Evolutionary conservation across 805 yeast species (phyloP).

Genomic region (Yarrowia bubula): DNA sequence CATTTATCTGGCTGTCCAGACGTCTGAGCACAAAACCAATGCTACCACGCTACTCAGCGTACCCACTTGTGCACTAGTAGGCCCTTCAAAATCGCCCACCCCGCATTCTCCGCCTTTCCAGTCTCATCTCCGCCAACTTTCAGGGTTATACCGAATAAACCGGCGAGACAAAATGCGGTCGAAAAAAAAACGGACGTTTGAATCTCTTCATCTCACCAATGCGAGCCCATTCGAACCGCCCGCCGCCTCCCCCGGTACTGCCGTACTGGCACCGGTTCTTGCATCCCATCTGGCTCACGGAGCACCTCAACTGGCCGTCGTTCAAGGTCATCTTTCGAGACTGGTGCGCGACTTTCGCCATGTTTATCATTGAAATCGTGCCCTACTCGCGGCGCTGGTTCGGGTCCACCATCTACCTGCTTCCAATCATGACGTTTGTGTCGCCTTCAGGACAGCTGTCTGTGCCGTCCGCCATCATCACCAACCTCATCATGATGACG

Average conservation of each 20-base stretch:
- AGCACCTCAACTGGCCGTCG: conserved; percentile 13
- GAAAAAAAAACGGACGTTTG: background rate
- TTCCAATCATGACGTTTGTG: conserved; percentile 16
- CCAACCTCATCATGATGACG: conserved; percentile 11
- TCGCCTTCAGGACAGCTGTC: conserved; percentile 12
- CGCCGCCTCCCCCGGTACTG: background rate
- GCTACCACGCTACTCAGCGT: background rate
- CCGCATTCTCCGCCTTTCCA: background rate
- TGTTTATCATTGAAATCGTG: background rate
- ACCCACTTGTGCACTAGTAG: no score
- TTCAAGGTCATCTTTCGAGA: background rate
- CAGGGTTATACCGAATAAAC: conserved; percentile 16
- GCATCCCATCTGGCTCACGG: conserved; percentile 17
- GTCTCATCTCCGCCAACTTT: background rate
- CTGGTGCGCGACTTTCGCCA: conserved; percentile 14
- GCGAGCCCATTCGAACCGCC: conserved; percentile 25
- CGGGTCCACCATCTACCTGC: conserved; percentile 12
- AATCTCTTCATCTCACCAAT: background rate
- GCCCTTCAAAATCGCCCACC: background rate
- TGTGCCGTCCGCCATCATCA: background rate
- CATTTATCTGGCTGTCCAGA: background rate
- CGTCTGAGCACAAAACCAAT: background rate
- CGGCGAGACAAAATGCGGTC: background rate
- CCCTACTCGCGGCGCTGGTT: background rate
- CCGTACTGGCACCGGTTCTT: conserved; percentile 17